Evolutionary conservation across 2,329 filamentous ascomycete species (phyloP).

Genomic region (Cladophialophora chaetospira): DNA sequence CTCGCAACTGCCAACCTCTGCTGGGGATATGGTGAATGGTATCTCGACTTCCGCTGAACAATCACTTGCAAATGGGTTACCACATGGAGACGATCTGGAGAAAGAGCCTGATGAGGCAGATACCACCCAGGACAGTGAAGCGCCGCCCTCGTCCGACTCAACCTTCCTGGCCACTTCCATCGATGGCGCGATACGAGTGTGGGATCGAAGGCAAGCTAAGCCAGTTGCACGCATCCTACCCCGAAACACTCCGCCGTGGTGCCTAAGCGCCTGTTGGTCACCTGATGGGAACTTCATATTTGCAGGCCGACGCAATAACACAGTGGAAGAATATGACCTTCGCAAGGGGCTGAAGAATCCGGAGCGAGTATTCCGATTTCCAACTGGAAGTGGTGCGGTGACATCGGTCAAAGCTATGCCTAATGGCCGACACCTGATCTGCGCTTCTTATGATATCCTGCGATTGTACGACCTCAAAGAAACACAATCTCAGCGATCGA

Average conservation of each 20-base stretch:
- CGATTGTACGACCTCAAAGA: constrained; percentile 83
- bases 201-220: constrained; percentile 64
- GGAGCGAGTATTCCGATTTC: constrained; percentile 81
- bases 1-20: constrained; percentile 13
- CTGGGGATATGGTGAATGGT: constrained; percentile 26
- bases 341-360: constrained; percentile 76
- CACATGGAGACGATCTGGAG: constrained; percentile 46
- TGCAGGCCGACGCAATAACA: constrained; percentile 84
- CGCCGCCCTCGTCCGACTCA: constrained; percentile 62
- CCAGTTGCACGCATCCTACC: constrained; percentile 79
- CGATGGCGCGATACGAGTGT: constrained; percentile 52
- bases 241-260: constrained; percentile 85
- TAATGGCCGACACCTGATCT: constrained; percentile 83
- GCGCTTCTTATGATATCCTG: constrained; percentile 89
- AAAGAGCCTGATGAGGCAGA: constrained; percentile 40
- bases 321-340: constrained; percentile 90
- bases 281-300: constrained; percentile 95
- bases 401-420: constrained; percentile 87
- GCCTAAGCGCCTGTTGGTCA: constrained; percentile 95
- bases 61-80: constrained; percentile 44
- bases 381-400: constrained; percentile 83
- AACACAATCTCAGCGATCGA: constrained; percentile 67
- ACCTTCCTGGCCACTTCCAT: constrained; percentile 79
- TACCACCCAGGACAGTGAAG: constrained; percentile 52
- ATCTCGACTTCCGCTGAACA: constrained; percentile 31